Evolutionary conservation across 108 stramenopile genomes (phyloP).

Genomic region (Nitzschia inconspicua): DNA sequence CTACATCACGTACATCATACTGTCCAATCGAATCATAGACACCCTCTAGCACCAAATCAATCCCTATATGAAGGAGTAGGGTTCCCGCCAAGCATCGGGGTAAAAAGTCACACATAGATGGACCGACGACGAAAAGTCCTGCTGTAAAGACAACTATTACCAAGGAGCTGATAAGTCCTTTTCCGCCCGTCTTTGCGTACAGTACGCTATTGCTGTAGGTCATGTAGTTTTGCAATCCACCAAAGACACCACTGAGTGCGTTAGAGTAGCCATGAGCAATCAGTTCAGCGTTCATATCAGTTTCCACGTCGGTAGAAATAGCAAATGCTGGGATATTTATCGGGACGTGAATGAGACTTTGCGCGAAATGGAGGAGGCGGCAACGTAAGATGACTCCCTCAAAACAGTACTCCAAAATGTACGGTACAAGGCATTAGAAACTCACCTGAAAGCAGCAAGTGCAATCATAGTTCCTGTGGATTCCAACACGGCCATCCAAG

Average conservation of each 20-base stretch:
- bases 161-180: slow-evolving; percentile 28
- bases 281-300: slow-evolving; percentile 80
- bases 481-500: slow-evolving; percentile 58
- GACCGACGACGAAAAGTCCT: slow-evolving; percentile 66
- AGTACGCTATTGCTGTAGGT: slow-evolving; percentile 64
- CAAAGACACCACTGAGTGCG: slow-evolving; percentile 55
- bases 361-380: neutral
- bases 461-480: slow-evolving; percentile 59
- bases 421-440: neutral
- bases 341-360: slow-evolving; percentile 67
- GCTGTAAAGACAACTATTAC: slow-evolving; percentile 41
- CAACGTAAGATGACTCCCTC: too few relatives aligned
- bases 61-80: slow-evolving; percentile 77
- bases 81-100: slow-evolving; percentile 88
- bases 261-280: slow-evolving; percentile 81
- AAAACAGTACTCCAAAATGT: neutral
- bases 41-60: slow-evolving; percentile 81
- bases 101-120: slow-evolving; percentile 48
- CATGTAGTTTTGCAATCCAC: slow-evolving; percentile 79
- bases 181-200: slow-evolving; percentile 74
- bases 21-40: slow-evolving; percentile 61
- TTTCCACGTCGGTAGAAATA: slow-evolving; percentile 51
- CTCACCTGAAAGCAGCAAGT: slow-evolving; percentile 45
- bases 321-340: slow-evolving; percentile 80
- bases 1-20: too few relatives aligned